Evolutionary conservation across 306 rosid species (phyloP), one percentile per base, ranked within the genome.

Genomic region (Ormosia semicastrata): DNA sequence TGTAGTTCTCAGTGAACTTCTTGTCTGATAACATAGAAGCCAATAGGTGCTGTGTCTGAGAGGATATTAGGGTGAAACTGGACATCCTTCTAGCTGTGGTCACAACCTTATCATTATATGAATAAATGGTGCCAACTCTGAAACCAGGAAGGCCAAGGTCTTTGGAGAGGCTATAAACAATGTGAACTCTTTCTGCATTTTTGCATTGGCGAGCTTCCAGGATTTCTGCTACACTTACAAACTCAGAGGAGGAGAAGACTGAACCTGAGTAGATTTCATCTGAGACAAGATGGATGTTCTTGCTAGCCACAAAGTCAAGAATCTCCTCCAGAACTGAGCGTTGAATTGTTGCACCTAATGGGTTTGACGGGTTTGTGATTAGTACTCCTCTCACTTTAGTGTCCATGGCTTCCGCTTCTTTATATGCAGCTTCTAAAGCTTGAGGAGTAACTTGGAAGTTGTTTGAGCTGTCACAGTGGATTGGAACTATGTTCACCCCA

Each of bases 231-330:
- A 95, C 15, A 80, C 99, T 93, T n/a, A 91, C 54, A 43, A 95
- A 95, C 56, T 91, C 97, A 0, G 90, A 60, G 2, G 93, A 74
- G 33, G 95, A 81, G 77, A 95, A 95, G 1, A 90, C 89, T 0
- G 99, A 91, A 1, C 99, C 99, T 0, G 99, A 95, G 85, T 95
- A 95, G 89, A 95, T 95, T 81, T 95, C 98, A 15, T 95, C 99
- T 0, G 99, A 95, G 54, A 95, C 87, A 6, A 95, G 94, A 52
- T 95, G 98, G 82, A 95, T 93, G 89, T 93, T 95, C 53, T 93
- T 93, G 44, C 58, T 40, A 6, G 76, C 82, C 3, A 81, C 97
- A 39, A 93, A 95, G 56, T 91, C 95, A 0, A 95, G 87, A 81
- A 93, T 76, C 0, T 89, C 60, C 46, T 92, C 92, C 1, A 95